phyloP scores from a whole-genome alignment of 2,329 filamentous ascomycete species.

The Aspergillus luchuensis region DNA sequence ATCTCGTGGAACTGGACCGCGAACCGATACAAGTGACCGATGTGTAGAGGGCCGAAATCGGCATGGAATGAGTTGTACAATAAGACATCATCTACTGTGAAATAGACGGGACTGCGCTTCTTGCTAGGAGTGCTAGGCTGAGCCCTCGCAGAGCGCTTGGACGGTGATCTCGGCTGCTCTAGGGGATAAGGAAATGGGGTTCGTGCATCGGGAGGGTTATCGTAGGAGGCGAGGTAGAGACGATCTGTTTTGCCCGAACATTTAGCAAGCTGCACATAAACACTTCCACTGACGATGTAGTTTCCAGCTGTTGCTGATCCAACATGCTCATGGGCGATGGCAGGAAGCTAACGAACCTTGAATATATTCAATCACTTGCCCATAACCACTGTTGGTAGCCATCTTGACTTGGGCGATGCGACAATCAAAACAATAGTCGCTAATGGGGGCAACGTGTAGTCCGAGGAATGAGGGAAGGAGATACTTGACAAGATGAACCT shows the following conservation, averaged over 20 bases:
- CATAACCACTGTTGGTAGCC: constrained; percentile 61
- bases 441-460: constrained; percentile 17
- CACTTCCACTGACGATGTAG: not conserved
- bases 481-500: not conserved
- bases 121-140: constrained; percentile 60
- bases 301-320: not conserved
- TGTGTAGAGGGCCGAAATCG: constrained; percentile 96
- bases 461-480: not conserved
- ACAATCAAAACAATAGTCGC: constrained; percentile 16
- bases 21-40: constrained; percentile 95
- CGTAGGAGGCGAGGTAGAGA: constrained; percentile 91
- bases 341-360: constrained; percentile 65
- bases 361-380: constrained; percentile 94
- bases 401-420: constrained; percentile 40
- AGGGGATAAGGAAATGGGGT: constrained; percentile 83
- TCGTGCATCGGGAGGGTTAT: constrained; percentile 74
- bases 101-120: constrained; percentile 76
- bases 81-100: constrained; percentile 88
- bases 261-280: constrained; percentile 1
- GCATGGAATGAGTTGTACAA: constrained; percentile 98
- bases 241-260: constrained; percentile 63
- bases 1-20: constrained; percentile 95
- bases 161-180: constrained; percentile 64
- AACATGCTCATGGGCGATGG: not conserved
- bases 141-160: constrained; percentile 71